These are phyloP conservation scores for Trifolium subterraneum DNA, from an alignment of 306 rosid genomes.

Conservation along the genomic window DNA sequence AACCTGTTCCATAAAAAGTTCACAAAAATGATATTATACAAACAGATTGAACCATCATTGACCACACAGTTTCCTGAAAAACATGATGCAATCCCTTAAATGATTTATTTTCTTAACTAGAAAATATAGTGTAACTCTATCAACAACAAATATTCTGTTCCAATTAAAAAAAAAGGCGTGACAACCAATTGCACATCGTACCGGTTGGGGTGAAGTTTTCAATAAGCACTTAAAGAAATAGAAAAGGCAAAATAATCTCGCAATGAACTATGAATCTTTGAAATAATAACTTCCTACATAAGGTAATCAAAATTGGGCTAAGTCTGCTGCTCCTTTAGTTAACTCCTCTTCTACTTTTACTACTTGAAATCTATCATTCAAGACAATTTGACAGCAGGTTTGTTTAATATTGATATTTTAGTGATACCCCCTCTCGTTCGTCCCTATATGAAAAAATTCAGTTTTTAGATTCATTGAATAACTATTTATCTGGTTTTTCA, in stretches of 20 bases:
- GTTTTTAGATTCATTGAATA: no score
- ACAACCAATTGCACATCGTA: not conserved
- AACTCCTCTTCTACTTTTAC: conserved; percentile 38
- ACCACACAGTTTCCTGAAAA: conserved; percentile 24
- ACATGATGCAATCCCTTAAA: not conserved
- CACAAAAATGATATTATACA: conserved; percentile 16
- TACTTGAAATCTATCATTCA: conserved; percentile 29
- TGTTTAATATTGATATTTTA: not conserved
- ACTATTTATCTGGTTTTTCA: no score
- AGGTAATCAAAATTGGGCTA: not conserved
- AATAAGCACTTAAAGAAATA: not conserved
- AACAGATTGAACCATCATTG: conserved; percentile 25
- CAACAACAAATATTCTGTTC: conserved; percentile 12
- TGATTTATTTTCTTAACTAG: not conserved
- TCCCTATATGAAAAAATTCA: no score
- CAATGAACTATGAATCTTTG: not conserved
- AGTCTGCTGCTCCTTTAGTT: conserved; percentile 2
- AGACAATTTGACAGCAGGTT: conserved; percentile 6
- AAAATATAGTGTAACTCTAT: not conserved
- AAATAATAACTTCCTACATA: not conserved
- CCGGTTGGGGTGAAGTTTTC: not conserved
- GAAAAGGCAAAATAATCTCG: not conserved
- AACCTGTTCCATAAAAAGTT: conserved; percentile 54
- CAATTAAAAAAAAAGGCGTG: conserved; percentile 9
- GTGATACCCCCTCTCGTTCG: not conserved